These are phyloP conservation scores for Globisporangium spinosum DNA, from an alignment of 352 stramenopile genomes.

Conservation along the genomic window DNA sequence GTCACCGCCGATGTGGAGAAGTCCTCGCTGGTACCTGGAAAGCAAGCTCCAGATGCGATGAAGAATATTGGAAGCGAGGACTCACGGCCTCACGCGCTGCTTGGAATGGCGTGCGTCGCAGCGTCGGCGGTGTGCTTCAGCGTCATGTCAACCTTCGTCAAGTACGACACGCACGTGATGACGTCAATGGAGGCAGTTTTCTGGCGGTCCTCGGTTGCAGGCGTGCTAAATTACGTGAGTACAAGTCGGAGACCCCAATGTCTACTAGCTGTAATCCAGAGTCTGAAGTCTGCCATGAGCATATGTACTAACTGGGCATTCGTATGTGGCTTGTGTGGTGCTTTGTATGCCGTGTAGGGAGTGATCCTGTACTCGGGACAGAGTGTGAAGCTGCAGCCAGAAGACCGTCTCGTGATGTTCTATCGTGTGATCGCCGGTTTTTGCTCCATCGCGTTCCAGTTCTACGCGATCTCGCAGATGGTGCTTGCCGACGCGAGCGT, in stretches of 20 bases:
- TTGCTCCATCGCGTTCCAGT: constrained; percentile 50
- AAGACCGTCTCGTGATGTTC: constrained; percentile 54
- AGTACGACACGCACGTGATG: constrained; percentile 73
- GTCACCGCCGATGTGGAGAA: constrained; percentile 16
- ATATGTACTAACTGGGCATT: too few relatives aligned
- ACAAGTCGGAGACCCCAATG: background rate
- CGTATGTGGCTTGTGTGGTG: background rate
- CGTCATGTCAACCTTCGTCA: constrained; percentile 79
- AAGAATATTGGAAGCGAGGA: background rate
- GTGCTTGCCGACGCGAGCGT: constrained; percentile 65
- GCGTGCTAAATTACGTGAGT: constrained; percentile 63
- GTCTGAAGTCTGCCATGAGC: too few relatives aligned
- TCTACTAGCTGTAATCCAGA: background rate
- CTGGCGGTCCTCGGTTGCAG: constrained; percentile 59
- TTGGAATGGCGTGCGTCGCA: constrained; percentile 64
- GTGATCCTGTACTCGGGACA: constrained; percentile 36
- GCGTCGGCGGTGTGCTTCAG: constrained; percentile 78
- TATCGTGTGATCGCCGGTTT: constrained; percentile 42
- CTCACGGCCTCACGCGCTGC: constrained; percentile 42
- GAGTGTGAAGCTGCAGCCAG: constrained; percentile 39
- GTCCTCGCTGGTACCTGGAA: constrained; percentile 19
- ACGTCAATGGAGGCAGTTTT: constrained; percentile 80
- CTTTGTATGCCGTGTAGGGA: background rate
- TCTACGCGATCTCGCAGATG: constrained; percentile 73
- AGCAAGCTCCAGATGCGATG: background rate